Evolutionary conservation across 352 stramenopile genomes (phyloP), one percentile per base, ranked within the genome.

Genomic region (Saprolegnia parasitica): DNA sequence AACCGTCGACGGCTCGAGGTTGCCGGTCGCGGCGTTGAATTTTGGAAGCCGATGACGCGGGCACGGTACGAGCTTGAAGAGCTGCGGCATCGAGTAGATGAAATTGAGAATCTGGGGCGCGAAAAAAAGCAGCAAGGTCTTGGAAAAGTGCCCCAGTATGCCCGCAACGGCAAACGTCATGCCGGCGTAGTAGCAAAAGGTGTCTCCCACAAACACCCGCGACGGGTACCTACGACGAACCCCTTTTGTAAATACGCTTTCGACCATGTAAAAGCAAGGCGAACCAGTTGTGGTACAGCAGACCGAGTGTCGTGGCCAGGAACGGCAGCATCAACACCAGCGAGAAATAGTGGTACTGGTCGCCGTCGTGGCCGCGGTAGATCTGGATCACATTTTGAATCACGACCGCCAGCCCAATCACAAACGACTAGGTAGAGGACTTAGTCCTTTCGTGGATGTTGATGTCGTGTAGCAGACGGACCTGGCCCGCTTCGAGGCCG

Each of bases 91-190:
- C 39, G 93, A 99, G 75, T 98, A 98, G n/a, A 99, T 35, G 72
- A 99, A 99, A 78, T 99, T 99, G 64, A 99, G 78, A 42, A 99
- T 81, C 74, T 99, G 97, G 21, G 97, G 97, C 63, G 98, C 78
- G 74, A 99, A 98, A 75, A 99, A 98, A 24, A 99, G 85, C 67
- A 99, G 73, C 45, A 99, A 79, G 15, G 96, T 99, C 80, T 99
- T 99, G 83, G 83, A 97, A 75, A 99, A 99, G 79, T 99, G 97
- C 32, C 97, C 93, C 46, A 98, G 75, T 62, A 98, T 97, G 26
- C 90, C 94, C 13, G 95, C 93, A 24, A 98, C 96, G 0, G 97
- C 97, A 78, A 99, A 98, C 0, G 96, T 98, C 96, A 99, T 99
- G 42, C 97, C 97, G 5, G 96, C 96, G 77, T 98, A 99, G 79